These are phyloP conservation scores for Chloroidium sp. DNA, from an alignment of 163 green algal species.

Conservation along the genomic window DNA sequence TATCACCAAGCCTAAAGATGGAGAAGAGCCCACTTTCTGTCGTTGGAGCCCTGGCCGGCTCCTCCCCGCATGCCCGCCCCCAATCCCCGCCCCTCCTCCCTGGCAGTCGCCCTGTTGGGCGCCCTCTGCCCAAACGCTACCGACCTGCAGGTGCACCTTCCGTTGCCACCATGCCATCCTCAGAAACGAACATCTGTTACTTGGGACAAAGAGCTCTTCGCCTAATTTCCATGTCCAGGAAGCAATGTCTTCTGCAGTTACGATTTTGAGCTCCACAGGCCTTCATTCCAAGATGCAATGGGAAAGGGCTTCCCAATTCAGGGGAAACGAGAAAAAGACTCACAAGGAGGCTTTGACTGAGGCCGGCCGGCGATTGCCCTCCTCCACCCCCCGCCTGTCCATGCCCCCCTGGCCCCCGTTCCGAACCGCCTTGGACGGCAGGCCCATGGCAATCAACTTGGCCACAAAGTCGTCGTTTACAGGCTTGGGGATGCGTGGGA, in stretches of 20 bases:
- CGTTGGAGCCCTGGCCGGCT: background rate
- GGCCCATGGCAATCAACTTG: slow-evolving; percentile 47
- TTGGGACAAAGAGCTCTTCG: no score
- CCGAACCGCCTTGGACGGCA: slow-evolving; percentile 61
- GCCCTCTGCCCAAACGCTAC: slow-evolving; percentile 88
- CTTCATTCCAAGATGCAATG: no score
- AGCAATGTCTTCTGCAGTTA: no score
- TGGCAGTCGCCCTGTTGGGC: slow-evolving; percentile 63
- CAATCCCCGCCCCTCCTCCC: slow-evolving; percentile 46
- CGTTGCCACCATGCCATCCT: no score
- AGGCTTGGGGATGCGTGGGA: slow-evolving; percentile 86
- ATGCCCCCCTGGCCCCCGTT: slow-evolving; percentile 69
- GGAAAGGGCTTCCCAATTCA: no score
- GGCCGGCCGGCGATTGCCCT: slow-evolving; percentile 62
- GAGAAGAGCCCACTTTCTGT: no score
- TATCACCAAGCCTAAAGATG: no score
- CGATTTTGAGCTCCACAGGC: no score
- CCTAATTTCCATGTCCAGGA: no score
- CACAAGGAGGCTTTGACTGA: slow-evolving; percentile 68
- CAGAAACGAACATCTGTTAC: no score
- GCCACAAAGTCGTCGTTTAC: slow-evolving; percentile 65
- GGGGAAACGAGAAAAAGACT: background rate
- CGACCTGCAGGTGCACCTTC: slow-evolving; percentile 28
- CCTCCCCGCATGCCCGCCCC: slow-evolving; percentile 22
- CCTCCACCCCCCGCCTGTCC: slow-evolving; percentile 63